Conservation (phyloP, 129 eudicot genomes). For the Flaveria trinervia region DNA sequence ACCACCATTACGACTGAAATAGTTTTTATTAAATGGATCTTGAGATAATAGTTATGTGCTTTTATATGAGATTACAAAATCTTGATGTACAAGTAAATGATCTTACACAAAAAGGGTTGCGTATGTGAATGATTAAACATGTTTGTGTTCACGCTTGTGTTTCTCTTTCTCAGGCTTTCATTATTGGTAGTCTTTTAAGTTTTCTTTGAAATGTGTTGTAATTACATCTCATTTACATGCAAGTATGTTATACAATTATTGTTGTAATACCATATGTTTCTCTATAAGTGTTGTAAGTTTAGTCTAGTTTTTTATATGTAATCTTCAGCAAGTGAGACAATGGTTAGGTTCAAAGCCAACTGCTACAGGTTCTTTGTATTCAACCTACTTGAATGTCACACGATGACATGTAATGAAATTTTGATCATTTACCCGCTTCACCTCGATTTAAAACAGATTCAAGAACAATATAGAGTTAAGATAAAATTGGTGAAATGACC, state of each 20-base stretch:
- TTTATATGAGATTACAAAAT: neutral
- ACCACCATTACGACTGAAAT: conserved; percentile 44
- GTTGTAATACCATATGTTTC: neutral
- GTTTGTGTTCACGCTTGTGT: neutral
- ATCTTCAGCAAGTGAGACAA: neutral
- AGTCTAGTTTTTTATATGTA: too few relatives aligned
- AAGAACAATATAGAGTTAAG: neutral
- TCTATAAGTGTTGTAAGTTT: too few relatives aligned
- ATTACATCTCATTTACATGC: neutral
- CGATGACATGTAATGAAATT: neutral
- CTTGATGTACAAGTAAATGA: neutral
- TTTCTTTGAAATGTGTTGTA: neutral
- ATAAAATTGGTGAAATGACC: neutral
- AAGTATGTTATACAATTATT: conserved; percentile 12
- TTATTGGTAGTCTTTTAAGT: neutral
- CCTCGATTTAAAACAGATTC: neutral
- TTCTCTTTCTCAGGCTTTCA: neutral
- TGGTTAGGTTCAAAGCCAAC: too few relatives aligned
- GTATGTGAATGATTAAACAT: conserved; percentile 15
- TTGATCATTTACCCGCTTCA: neutral
- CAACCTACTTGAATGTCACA: neutral
- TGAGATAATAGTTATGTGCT: conserved; percentile 24
- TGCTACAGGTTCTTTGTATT: too few relatives aligned
- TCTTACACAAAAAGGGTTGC: neutral
- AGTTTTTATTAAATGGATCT: conserved; percentile 48